Evolutionary conservation across 2,329 filamentous ascomycete species (phyloP).

Genomic region (Trichoderma brevicompactum): DNA sequence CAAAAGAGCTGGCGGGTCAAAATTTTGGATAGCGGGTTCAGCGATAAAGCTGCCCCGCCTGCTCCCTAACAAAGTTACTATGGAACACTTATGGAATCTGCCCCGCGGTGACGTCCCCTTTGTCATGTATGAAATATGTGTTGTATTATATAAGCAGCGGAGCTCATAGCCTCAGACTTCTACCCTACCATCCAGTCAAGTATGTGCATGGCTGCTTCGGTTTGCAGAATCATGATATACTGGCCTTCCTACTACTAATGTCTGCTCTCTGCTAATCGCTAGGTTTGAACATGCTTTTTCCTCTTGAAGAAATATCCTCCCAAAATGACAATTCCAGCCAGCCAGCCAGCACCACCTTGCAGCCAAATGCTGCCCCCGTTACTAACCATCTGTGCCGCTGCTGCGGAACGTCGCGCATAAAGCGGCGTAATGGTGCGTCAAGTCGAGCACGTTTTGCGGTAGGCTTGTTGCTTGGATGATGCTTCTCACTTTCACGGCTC

Average conservation of each 20-base stretch:
- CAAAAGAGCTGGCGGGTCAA: conserved; percentile 16
- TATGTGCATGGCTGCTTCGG: conserved; percentile 2
- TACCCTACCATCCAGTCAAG: background rate
- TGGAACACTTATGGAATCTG: background rate
- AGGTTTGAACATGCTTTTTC: conserved; percentile 5
- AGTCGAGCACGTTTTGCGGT: conserved; percentile 87
- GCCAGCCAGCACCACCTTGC: background rate
- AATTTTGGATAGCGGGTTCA: conserved; percentile 23
- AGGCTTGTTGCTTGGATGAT: conserved; percentile 96
- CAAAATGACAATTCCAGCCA: conserved; percentile 3
- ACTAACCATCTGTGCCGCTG: conserved; percentile 84
- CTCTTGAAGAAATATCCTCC: background rate
- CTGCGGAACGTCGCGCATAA: conserved; percentile 94
- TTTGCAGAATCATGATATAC: conserved; percentile 3
- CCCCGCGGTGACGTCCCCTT: conserved; percentile 27
- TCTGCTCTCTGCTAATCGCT: conserved; percentile 12
- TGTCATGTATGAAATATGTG: no score
- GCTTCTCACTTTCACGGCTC: conserved; percentile 93
- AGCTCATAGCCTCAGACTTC: background rate
- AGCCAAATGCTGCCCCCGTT: background rate
- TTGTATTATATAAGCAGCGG: conserved; percentile 11
- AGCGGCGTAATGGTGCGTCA: conserved; percentile 95
- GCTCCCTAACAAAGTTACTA: background rate
- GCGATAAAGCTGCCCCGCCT: conserved; percentile 29
- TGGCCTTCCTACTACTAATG: background rate